Conservation (phyloP, 495 filamentous ascomycete genomes). For the Cudoniella acicularis region DNA sequence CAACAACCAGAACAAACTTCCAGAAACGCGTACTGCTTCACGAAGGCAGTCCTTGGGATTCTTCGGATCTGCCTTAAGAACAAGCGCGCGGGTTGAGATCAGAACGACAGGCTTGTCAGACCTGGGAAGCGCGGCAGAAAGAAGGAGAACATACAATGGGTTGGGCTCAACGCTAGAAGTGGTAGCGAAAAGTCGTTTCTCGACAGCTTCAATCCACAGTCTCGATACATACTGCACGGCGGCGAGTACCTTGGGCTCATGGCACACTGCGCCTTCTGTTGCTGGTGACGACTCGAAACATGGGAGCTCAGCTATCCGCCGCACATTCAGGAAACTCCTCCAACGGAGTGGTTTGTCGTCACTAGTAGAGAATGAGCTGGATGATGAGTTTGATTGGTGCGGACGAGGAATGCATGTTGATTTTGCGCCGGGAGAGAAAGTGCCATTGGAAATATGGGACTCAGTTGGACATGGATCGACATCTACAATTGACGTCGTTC, state of each 20-base stretch:
- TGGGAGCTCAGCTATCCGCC: background rate
- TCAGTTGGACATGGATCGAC: background rate
- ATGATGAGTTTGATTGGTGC: slow-evolving; percentile 1
- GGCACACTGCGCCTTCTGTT: background rate
- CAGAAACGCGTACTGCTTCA: no score
- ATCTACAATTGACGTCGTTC: background rate
- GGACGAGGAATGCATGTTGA: background rate
- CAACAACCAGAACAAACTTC: no score
- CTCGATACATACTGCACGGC: background rate
- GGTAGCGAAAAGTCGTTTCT: background rate
- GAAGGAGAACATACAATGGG: background rate
- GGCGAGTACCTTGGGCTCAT: background rate
- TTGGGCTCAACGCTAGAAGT: background rate
- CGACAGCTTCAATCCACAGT: background rate
- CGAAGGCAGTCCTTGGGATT: no score
- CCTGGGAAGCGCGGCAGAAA: background rate
- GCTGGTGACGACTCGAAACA: background rate
- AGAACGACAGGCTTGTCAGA: background rate
- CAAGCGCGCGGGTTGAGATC: background rate
- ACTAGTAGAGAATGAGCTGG: background rate
- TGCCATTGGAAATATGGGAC: background rate
- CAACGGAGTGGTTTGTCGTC: background rate
- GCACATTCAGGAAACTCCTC: background rate
- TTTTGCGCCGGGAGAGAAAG: background rate
- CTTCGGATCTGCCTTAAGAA: no score